phyloP scores from a whole-genome alignment of 805 yeast genomes.

The Lachancea fermentati region DNA sequence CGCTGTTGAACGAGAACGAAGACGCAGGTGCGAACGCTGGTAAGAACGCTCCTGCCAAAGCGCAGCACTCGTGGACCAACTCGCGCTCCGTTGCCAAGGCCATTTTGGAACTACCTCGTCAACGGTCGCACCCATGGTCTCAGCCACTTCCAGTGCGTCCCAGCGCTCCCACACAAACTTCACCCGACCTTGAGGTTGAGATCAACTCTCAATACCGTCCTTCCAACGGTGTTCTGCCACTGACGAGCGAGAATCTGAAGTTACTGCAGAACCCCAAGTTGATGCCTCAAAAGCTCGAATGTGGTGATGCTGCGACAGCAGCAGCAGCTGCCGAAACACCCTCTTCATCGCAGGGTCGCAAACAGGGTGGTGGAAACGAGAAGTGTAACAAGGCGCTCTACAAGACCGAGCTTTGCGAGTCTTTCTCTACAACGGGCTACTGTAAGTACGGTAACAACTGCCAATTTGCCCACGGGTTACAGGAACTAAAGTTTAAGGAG shows the following conservation, averaged over 20 bases:
- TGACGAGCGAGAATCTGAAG: slow-evolving; percentile 28
- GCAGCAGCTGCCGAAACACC: slow-evolving; percentile 1
- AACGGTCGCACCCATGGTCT: too few species aligned
- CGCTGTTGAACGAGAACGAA: slow-evolving; percentile 23
- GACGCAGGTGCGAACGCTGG: slow-evolving; percentile 6
- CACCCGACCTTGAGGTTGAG: slow-evolving; percentile 29
- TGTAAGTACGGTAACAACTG: slow-evolving; percentile 91
- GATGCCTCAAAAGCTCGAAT: slow-evolving; percentile 10
- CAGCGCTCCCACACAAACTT: too few species aligned
- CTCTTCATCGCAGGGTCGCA: not conserved
- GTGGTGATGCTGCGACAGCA: slow-evolving; percentile 4
- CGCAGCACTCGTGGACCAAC: too few species aligned
- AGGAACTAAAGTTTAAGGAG: slow-evolving; percentile 66
- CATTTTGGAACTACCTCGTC: too few species aligned
- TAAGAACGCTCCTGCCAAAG: too few species aligned
- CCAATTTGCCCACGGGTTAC: slow-evolving; percentile 88
- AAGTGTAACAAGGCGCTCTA: slow-evolving; percentile 59
- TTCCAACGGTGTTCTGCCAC: slow-evolving; percentile 18
- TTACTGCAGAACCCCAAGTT: slow-evolving; percentile 13
- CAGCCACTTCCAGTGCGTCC: too few species aligned
- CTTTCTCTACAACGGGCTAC: slow-evolving; percentile 58
- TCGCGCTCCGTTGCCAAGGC: too few species aligned
- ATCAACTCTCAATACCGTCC: slow-evolving; percentile 23
- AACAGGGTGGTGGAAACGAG: slow-evolving; percentile 4
- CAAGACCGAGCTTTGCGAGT: slow-evolving; percentile 86